Evolutionary conservation across 306 rosid species (phyloP), one percentile per base, ranked within the genome.

Genomic region (Ceratonia siliqua): DNA sequence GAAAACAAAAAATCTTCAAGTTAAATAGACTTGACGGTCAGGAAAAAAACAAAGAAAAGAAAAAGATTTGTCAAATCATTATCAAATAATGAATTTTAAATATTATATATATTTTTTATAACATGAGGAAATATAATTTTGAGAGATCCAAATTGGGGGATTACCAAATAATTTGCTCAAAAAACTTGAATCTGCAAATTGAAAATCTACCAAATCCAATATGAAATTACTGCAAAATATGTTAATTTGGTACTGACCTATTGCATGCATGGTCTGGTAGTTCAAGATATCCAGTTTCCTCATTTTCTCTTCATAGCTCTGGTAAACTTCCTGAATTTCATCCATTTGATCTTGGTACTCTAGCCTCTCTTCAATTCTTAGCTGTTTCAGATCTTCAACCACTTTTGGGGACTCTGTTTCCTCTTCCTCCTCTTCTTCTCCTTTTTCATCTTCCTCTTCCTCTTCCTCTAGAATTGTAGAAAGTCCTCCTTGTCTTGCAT

Each of bases 251-350:
- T 77, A 79, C 88, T 72, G 33, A 94, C 97, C 97, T 69, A 90
- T 74, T 69, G 89, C 89, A 88, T 94, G 96, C 97, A 94, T 84
- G 82, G 90, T 78, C 82, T 91, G 97, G 81, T 73, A 80, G 78
- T 94, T 94, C 85, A 94, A 62, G 70, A 88, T 82, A 73, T 94
- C 98, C 65, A 94, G 89, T 68, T 91, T 91, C 79, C 82, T 56
- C 97, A 90, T 91, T 41, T 83, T 90, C 59, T 88, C 97, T 4
- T 85, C 88, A 57, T 94, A 94, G 72, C 54, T 72, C 62, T 68
- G 83, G 81, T 89, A 80, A 55, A 90, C 85, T 38, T 83, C 85
- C 8, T 85, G 86, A 76, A 94, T 81, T 74, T 91, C 96, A 61
- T 77, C 71, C 72, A 91, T 80, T 64, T 69, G 87, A 52, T 91